phyloP scores from a whole-genome alignment of 2,329 filamentous ascomycete species.

The Cercospora janseana region DNA sequence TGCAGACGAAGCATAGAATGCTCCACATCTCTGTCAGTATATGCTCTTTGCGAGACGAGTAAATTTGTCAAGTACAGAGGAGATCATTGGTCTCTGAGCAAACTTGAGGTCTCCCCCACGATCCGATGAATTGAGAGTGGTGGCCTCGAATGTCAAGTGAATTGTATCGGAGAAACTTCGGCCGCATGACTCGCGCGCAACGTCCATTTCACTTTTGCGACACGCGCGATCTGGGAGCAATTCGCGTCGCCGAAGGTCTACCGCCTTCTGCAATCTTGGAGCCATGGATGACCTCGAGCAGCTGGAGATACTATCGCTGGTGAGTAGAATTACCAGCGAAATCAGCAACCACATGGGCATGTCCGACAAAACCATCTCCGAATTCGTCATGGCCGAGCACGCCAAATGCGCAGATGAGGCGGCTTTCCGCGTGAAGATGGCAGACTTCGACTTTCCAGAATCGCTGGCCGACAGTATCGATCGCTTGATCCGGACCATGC shows the following conservation, averaged over 20 bases:
- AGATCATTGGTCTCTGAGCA: no score
- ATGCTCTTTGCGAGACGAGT: no score
- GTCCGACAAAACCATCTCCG: slow-evolving; percentile 89
- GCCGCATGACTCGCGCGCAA: not conserved
- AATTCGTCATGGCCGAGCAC: slow-evolving; percentile 92
- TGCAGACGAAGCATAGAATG: no score
- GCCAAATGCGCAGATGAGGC: slow-evolving; percentile 66
- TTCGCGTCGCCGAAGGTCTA: not conserved
- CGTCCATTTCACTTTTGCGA: not conserved
- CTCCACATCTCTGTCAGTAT: no score
- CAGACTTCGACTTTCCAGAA: slow-evolving; percentile 75
- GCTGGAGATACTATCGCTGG: slow-evolving; percentile 88
- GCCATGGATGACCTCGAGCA: slow-evolving; percentile 86
- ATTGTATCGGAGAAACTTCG: no score
- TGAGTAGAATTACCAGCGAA: slow-evolving; percentile 91
- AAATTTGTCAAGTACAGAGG: no score
- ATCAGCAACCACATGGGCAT: slow-evolving; percentile 91
- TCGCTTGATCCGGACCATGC: slow-evolving; percentile 81
- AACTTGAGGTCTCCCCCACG: no score
- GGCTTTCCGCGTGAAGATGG: slow-evolving; percentile 74
- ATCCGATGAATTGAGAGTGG: no score
- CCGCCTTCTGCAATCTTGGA: not conserved
- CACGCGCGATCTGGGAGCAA: not conserved
- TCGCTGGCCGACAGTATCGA: slow-evolving; percentile 91
- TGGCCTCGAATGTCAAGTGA: no score